Percentiles rank a stretch among this genome's conserved stretches.
phyloP scores from a whole-genome alignment of 768 basidiomycete species.

The Psilocybe azurescens region DNA sequence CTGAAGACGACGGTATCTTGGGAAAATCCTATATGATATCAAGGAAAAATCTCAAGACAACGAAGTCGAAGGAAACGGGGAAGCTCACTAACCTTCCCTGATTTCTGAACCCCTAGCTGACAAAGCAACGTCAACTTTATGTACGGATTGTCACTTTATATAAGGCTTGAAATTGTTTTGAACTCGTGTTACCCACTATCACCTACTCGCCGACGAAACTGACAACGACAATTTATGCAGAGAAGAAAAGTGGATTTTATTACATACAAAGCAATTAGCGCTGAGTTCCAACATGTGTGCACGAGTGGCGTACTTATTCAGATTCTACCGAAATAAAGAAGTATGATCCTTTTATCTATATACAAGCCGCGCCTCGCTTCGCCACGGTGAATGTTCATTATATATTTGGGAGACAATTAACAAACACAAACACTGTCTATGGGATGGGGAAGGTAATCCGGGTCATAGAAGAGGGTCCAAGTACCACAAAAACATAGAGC shows the following conservation, averaged over 20 bases:
- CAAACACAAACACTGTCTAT: no score
- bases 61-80: slow-evolving; percentile 24
- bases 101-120: slow-evolving; percentile 12
- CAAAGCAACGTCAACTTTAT: not conserved
- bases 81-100: not conserved
- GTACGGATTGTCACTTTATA: not conserved
- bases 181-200: not conserved
- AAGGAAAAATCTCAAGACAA: slow-evolving; percentile 29
- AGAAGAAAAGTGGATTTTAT: not conserved
- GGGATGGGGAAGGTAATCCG: no score
- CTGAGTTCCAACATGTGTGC: no score
- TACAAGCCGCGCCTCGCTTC: no score
- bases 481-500: no score
- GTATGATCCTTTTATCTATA: no score
- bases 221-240: not conserved
- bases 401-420: no score
- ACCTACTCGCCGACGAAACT: not conserved
- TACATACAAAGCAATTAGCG: not conserved
- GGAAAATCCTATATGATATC: slow-evolving; percentile 6
- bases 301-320: no score
- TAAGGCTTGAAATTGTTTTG: not conserved
- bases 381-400: no score
- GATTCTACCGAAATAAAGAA: no score
- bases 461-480: no score
- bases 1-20: slow-evolving; percentile 19